phyloP scores from a whole-genome alignment of 306 rosid species.

The Phaseolus lunatus region DNA sequence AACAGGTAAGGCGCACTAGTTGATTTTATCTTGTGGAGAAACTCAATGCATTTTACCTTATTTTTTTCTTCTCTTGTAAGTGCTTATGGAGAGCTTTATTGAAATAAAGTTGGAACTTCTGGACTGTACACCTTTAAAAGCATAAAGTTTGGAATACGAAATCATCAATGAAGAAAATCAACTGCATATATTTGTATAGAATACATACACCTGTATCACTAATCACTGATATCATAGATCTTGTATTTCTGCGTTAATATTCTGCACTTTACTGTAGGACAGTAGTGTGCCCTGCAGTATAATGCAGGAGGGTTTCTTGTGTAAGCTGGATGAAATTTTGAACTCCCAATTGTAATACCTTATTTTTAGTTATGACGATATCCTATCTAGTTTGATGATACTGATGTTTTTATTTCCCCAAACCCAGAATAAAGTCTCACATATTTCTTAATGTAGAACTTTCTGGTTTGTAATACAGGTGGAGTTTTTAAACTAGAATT shows the following conservation, averaged over 20 bases:
- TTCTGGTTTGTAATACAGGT: conserved; percentile 59
- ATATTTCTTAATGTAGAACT: conserved; percentile 3
- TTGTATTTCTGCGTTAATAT: background rate
- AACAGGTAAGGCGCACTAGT: no score
- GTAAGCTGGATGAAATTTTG: background rate
- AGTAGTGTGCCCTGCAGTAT: conserved; percentile 12
- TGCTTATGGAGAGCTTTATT: background rate
- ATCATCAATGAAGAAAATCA: background rate
- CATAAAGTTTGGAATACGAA: background rate
- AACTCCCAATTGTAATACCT: background rate
- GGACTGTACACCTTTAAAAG: background rate
- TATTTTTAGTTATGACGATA: background rate
- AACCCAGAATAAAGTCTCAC: no score
- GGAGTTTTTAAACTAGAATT: conserved; percentile 98
- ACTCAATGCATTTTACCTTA: background rate
- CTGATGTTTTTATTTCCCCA: background rate
- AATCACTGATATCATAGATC: background rate
- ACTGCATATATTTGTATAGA: background rate
- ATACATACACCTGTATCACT: background rate
- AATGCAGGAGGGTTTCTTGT: background rate
- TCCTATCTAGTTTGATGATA: conserved; percentile 7
- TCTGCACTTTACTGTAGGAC: background rate
- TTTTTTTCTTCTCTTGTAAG: background rate
- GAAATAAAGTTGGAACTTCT: background rate
- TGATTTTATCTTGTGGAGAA: no score